Evolutionary conservation across 441 rosid species (phyloP), one percentile per base, ranked within the genome.

Genomic region (Pelargonium australe): DNA sequence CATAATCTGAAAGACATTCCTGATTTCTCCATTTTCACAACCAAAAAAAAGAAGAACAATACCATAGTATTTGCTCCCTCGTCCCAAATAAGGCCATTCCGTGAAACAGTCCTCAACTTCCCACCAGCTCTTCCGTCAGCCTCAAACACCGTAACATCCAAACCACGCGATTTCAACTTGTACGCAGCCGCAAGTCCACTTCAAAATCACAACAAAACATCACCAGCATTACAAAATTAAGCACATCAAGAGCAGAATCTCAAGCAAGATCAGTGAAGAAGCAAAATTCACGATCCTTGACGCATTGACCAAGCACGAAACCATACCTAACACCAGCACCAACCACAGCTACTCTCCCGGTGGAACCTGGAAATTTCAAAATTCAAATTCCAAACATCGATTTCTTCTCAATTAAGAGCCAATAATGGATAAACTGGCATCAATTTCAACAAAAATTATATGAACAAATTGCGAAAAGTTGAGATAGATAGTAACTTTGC

Each of bases 11-110:
- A 62, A 1, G n/a, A 61, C 37, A 8, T 9, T 37, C 41, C 41
- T 37, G 41, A 37, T 37, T 37, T 37, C 41, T 37, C 41, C 41
- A 37, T 37, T 37, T 37, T 57, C 25, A 57, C 62, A 57, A 7
- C 17, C 41, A 37, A 37, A 37, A 4, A 57, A 7, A 16, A 57
- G 9, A 17, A 57, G 11, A 57, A 57, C 17, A 7, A 7, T 72
- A 89, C 96, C 98, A 94, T 89, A 0, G 98, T 91, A 81, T 91
- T 94, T 12, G 98, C 97, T 78, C 98, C 98, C 75, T 91, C 89
- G 7, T 94, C 98, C 98, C 98, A 94, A 75, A 88, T 66, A 57
- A 94, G 83, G 63, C 82, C 96, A 37, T 79, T 75, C 63, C 44
- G 81, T 8, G 79, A 80, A 72, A 86, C 85, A 80, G 95, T 91